These are phyloP conservation scores for Ichthyophthirius multifiliis DNA, from an alignment of 169 alveolate species.

Conservation along the genomic window DNA sequence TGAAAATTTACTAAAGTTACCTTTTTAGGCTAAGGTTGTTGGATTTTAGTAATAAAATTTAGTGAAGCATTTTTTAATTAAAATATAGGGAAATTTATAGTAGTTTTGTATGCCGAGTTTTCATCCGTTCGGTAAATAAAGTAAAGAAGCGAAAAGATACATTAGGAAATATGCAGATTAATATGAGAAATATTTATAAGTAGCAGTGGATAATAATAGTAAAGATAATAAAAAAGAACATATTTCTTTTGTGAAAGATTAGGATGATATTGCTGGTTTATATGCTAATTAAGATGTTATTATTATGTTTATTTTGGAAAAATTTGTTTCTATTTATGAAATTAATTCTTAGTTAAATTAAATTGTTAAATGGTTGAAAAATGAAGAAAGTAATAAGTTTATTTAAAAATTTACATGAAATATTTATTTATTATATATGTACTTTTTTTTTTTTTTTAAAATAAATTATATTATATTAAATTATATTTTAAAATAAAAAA, in stretches of 20 bases:
- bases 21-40: background rate
- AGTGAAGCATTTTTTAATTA: background rate
- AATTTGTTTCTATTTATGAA: background rate
- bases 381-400: background rate
- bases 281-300: background rate
- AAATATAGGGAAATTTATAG: background rate
- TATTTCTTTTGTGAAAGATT: background rate
- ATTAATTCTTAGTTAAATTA: background rate
- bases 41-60: background rate
- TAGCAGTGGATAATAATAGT: too few species aligned
- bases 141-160: background rate
- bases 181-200: background rate
- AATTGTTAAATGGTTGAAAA: background rate
- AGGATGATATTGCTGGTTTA: background rate
- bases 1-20: background rate
- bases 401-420: background rate
- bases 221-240: background rate
- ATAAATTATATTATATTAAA: background rate
- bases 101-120: background rate
- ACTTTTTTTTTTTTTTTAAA: background rate
- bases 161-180: background rate
- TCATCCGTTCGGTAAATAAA: background rate
- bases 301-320: background rate
- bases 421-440: background rate
- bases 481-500: too few species aligned